Conservation (phyloP, 495 filamentous ascomycete genomes). For the Xylaria curta region DNA sequence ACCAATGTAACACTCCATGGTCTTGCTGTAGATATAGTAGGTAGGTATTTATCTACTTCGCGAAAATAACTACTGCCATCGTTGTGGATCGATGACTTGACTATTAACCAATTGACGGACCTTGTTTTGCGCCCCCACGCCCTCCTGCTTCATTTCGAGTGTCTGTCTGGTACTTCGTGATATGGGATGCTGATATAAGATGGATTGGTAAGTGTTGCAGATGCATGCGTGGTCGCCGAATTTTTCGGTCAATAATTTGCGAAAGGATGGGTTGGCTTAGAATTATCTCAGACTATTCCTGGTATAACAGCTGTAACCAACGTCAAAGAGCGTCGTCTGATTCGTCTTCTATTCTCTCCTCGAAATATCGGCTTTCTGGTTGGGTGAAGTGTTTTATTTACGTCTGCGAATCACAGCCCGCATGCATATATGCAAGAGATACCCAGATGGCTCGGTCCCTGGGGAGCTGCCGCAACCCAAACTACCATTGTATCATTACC, state of each 20-base stretch:
- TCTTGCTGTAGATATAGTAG: neutral
- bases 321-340: neutral
- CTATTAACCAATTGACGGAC: neutral
- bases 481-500: conserved; percentile 10
- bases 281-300: conserved; percentile 13
- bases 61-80: neutral
- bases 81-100: neutral
- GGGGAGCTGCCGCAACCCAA: conserved; percentile 8
- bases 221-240: conserved; percentile 24
- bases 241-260: conserved; percentile 25
- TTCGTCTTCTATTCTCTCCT: neutral
- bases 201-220: conserved; percentile 17
- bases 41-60: neutral
- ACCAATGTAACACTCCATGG: neutral
- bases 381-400: conserved; percentile 23
- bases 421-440: conserved; percentile 11
- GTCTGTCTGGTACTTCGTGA: conserved; percentile 13
- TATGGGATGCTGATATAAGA: conserved; percentile 19
- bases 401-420: conserved; percentile 25
- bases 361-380: conserved; percentile 17
- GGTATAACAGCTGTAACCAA: neutral
- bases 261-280: conserved; percentile 20
- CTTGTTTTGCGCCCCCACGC: conserved; percentile 2
- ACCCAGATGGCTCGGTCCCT: neutral
- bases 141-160: conserved; percentile 12